Base-by-base conservation (phyloP, 345 rosid genomes). In the Citropsis articulata region DNA sequence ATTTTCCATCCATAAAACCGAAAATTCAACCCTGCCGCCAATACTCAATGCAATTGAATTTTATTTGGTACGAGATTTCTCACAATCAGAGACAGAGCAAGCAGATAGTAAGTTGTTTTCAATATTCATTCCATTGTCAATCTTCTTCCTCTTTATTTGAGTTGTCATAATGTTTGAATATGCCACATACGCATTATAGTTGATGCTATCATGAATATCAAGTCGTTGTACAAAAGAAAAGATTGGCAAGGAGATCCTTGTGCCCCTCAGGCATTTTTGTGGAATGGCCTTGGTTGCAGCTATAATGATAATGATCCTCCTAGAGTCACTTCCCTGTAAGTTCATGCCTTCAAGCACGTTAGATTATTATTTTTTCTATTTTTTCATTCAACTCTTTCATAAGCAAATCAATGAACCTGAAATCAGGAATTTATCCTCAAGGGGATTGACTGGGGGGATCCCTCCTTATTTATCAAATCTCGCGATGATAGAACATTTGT, bases 221-320 rank as follows among this genome's bases (percentile, higher is more conserved):
- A 79, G 72, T 68, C 81, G 66, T 31, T 31, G 1, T 79, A 85
- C 69, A 66, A 69, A 27, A 77, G 57, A 18, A 83, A 55, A 75
- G 78, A 79, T 31, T 85, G 83, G 88, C 85, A 87, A 83, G 88
- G 88, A 68, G 88, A 87, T 77, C 90, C 88, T 27, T 85, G 90
- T 82, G 72, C 56, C 7, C 88, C 90, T 31, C 75, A 42, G 61
- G 53, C 1, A 2, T 80, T 28, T 48, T 38, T 45, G 9, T 87
- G 88, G 90, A 61, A 77, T 2, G 85, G 85, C 16, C 76, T 87
- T 50, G 70, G 69, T 75, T 83, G 86, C 79, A 76, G 69, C 82
- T 73, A 80, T 14, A 27, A 38, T 25, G 75, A 2, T 28, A 24
- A 56, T 30, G 42, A 69, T 64, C 62, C 83, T 40, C 77, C 84